Percentiles rank a stretch among this genome's conserved stretches.
These are phyloP conservation scores for Vicia faba DNA, from an alignment of 306 rosid species.

Conservation along the genomic window DNA sequence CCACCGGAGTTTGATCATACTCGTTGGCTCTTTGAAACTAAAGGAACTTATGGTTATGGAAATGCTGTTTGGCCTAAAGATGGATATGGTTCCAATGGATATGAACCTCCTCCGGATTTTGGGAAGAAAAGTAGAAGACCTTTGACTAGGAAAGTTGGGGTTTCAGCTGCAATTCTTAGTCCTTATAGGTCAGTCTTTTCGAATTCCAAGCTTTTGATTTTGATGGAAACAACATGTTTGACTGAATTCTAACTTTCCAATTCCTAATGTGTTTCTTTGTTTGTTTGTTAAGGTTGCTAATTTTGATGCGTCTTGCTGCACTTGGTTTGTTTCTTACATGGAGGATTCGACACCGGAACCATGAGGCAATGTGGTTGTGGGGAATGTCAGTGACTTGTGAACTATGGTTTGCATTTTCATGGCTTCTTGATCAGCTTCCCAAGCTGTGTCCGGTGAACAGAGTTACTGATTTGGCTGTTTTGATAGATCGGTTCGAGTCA, in stretches of 20 bases:
- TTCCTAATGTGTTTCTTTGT: neutral
- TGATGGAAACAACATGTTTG: too few relatives aligned
- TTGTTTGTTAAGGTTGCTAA: conserved; percentile 58
- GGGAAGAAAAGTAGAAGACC: conserved; percentile 65
- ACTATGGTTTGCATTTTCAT: conserved; percentile 83
- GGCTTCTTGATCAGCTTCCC: conserved; percentile 86
- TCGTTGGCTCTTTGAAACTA: conserved; percentile 84
- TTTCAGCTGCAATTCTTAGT: conserved; percentile 80
- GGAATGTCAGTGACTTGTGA: conserved; percentile 83
- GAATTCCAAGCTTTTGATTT: neutral
- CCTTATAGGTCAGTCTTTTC: conserved; percentile 62
- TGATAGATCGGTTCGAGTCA: conserved; percentile 72
- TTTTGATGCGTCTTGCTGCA: conserved; percentile 64
- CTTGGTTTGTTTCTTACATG: conserved; percentile 76
- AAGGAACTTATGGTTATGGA: conserved; percentile 88
- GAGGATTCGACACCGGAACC: conserved; percentile 81
- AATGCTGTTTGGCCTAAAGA: conserved; percentile 92
- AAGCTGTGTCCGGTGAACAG: conserved; percentile 85
- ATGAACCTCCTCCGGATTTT: conserved; percentile 70
- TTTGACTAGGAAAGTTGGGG: conserved; percentile 66
- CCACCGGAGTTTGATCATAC: conserved; percentile 74
- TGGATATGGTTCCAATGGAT: conserved; percentile 65
- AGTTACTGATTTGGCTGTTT: conserved; percentile 72
- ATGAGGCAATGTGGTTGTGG: conserved; percentile 87
- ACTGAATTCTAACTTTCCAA: too few relatives aligned